These are phyloP conservation scores for Saksenaea vasiformis DNA, from an alignment of 371 early-diverging fungal genomes.

Conservation along the genomic window DNA sequence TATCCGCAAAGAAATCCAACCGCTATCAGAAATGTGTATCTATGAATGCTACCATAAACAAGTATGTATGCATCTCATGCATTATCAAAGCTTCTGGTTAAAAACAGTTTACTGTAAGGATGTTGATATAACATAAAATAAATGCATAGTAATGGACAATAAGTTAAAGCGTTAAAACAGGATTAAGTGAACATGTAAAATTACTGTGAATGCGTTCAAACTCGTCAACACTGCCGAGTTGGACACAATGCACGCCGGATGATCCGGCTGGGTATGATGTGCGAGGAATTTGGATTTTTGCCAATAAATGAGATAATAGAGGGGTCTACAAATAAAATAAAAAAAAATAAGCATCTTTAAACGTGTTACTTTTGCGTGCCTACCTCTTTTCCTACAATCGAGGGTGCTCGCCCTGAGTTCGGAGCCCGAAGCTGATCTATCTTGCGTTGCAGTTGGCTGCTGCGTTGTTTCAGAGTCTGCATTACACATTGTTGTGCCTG, in stretches of 20 bases:
- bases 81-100: too few relatives aligned
- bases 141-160: constrained; percentile 6
- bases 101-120: too few relatives aligned
- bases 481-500: constrained; percentile 73
- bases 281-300: constrained; percentile 36
- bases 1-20: too few relatives aligned
- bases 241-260: constrained; percentile 17
- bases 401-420: neutral
- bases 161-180: neutral
- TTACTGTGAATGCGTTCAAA: constrained; percentile 35
- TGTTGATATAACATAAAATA: neutral
- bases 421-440: constrained; percentile 25
- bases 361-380: neutral
- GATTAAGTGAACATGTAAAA: constrained; percentile 20
- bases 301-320: constrained; percentile 21
- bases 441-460: constrained; percentile 53
- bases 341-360: neutral
- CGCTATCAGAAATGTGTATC: too few relatives aligned
- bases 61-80: too few relatives aligned
- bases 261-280: neutral
- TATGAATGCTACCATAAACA: too few relatives aligned
- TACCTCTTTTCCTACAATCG: neutral
- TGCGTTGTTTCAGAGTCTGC: constrained; percentile 62
- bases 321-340: neutral
- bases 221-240: constrained; percentile 30